phyloP scores from a whole-genome alignment of 1,284 basidiomycete genomes.

The Lentinula novae-zelandiae region DNA sequence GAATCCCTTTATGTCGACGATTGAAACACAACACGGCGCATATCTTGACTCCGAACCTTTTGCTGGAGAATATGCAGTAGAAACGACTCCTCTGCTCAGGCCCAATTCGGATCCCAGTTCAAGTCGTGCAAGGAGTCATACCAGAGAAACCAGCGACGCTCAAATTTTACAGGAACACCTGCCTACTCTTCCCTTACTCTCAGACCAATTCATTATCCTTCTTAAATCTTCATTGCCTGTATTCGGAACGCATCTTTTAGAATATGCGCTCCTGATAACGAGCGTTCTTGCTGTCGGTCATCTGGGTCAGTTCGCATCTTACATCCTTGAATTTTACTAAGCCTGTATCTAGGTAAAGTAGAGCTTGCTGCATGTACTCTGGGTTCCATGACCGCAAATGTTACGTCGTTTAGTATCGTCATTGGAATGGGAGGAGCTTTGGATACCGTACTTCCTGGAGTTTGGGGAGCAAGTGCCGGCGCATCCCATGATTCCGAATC shows the following conservation, averaged over 20 bases:
- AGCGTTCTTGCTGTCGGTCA: conserved; percentile 85
- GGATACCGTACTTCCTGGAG: conserved; percentile 17
- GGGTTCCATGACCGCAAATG: conserved; percentile 83
- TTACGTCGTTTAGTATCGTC: conserved; percentile 61
- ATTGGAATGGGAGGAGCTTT: conserved; percentile 16
- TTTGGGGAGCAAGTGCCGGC: conserved; percentile 10
- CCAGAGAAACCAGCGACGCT: background rate
- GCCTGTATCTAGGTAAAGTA: conserved; percentile 41
- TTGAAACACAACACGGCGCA: conserved; percentile 4
- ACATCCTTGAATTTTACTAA: background rate
- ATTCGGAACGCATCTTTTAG: conserved; percentile 66
- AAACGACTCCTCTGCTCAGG: background rate
- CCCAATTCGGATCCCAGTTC: background rate
- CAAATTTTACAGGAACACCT: background rate
- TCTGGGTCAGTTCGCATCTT: conserved; percentile 35
- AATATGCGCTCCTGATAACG: conserved; percentile 71
- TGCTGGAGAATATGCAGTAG: background rate
- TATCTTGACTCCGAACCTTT: background rate
- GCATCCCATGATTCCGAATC: background rate
- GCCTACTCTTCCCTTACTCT: background rate
- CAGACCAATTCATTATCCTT: background rate
- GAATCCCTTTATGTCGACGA: background rate
- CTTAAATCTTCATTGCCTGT: conserved; percentile 31
- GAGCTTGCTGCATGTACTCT: conserved; percentile 85
- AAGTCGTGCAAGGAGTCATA: background rate